phyloP scores from a whole-genome alignment of 2,329 filamentous ascomycete genomes.

The Biscogniauxia mediterranea region DNA sequence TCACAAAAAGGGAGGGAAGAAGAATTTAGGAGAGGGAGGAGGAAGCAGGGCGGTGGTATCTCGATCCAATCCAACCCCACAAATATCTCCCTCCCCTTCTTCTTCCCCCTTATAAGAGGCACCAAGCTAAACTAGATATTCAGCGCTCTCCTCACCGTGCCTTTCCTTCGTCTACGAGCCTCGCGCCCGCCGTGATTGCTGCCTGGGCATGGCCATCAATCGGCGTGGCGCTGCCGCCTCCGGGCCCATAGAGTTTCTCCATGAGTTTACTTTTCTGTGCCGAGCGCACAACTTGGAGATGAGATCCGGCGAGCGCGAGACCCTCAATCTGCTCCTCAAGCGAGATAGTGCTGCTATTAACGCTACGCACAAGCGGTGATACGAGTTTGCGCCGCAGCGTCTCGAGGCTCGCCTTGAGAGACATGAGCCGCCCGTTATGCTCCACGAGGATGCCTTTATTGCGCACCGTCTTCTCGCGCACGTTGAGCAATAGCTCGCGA shows the following conservation, averaged over 20 bases:
- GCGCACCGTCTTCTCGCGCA: conserved; percentile 77
- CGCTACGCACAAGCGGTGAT: conserved; percentile 73
- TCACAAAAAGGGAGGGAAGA: background rate
- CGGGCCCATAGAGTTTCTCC: conserved; percentile 69
- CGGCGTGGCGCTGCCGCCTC: conserved; percentile 19
- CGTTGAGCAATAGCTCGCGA: conserved; percentile 71
- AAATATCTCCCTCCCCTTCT: background rate
- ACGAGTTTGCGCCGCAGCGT: conserved; percentile 80
- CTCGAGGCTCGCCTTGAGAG: conserved; percentile 83
- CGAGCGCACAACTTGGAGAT: conserved; percentile 72
- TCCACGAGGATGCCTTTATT: conserved; percentile 86
- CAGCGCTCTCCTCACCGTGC: background rate
- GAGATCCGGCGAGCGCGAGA: conserved; percentile 74
- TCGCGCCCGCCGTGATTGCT: conserved; percentile 18
- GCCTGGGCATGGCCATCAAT: conserved; percentile 45
- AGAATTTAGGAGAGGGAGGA: background rate
- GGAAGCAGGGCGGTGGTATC: background rate
- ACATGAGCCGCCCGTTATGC: conserved; percentile 80
- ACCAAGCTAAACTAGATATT: background rate
- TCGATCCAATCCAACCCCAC: background rate
- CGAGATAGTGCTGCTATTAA: conserved; percentile 65
- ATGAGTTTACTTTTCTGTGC: conserved; percentile 81
- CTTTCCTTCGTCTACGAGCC: conserved; percentile 13
- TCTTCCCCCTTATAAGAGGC: too few relatives aligned
- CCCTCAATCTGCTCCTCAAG: conserved; percentile 85